phyloP scores from a whole-genome alignment of 441 rosid species.

The Brassica balearica region DNA sequence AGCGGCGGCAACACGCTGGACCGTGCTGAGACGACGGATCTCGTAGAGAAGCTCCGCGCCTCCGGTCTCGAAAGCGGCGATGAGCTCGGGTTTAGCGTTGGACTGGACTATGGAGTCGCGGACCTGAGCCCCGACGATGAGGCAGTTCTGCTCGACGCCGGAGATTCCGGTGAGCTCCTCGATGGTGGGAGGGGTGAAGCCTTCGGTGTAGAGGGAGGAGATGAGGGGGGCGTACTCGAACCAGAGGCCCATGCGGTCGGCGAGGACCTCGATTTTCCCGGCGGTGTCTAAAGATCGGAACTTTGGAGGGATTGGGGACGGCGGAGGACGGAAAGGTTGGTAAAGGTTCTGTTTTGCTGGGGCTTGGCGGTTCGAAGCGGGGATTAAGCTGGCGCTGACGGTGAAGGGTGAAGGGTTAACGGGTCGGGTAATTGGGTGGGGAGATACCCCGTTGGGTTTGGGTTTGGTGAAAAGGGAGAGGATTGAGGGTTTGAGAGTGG shows the following conservation, averaged over 20 bases:
- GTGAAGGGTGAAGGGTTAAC: constrained; percentile 29
- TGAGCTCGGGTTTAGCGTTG: constrained; percentile 56
- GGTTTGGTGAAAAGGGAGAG: constrained; percentile 9
- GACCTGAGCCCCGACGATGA: constrained; percentile 78
- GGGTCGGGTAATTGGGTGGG: constrained; percentile 14
- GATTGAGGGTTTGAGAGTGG: constrained; percentile 36
- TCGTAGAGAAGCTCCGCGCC: constrained; percentile 84
- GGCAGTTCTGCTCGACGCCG: constrained; percentile 81
- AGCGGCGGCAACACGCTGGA: constrained; percentile 70
- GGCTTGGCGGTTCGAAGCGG: constrained; percentile 40
- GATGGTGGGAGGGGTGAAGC: constrained; percentile 67
- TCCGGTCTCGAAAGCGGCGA: constrained; percentile 64
- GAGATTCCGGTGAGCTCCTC: constrained; percentile 81
- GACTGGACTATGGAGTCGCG: constrained; percentile 70
- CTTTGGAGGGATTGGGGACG: constrained; percentile 50
- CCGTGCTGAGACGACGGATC: constrained; percentile 64
- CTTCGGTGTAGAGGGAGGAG: constrained; percentile 73
- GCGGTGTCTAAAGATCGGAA: constrained; percentile 52
- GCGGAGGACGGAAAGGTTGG: constrained; percentile 49
- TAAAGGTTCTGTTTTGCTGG: constrained; percentile 39
- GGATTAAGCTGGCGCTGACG: constrained; percentile 32
- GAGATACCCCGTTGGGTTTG: constrained; percentile 24
- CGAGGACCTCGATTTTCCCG: constrained; percentile 58
- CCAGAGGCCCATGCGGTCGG: constrained; percentile 45
- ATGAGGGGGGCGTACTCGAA: constrained; percentile 70